These are phyloP conservation scores for Paraurostyla sp. DNA, from an alignment of 73 alveolate genomes.

Conservation along the genomic window DNA sequence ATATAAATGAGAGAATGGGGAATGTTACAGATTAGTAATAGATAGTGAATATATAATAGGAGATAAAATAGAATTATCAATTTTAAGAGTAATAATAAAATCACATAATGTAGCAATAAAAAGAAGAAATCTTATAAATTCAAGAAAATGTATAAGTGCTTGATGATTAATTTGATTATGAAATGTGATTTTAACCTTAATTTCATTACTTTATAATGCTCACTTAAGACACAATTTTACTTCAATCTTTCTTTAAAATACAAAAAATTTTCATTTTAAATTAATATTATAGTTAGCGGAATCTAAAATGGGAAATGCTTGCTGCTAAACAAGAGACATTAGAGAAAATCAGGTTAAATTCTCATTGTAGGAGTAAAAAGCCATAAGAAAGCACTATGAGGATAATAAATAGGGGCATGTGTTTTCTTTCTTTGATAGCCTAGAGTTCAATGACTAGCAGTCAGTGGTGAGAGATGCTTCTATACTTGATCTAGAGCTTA, in stretches of 20 bases:
- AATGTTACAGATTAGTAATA: too few species aligned
- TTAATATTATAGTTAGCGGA: too few species aligned
- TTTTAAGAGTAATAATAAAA: neutral
- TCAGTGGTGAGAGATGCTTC: neutral
- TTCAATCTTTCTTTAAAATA: too few species aligned
- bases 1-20: neutral
- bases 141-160: neutral
- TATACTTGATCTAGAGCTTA: neutral
- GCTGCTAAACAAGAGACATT: constrained; percentile 11
- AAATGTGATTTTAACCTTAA: too few species aligned
- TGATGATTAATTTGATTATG: neutral
- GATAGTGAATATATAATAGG: too few species aligned
- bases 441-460: neutral
- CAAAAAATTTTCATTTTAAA: too few species aligned
- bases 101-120: neutral
- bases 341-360: neutral
- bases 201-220: too few species aligned
- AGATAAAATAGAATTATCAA: too few species aligned
- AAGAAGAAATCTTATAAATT: neutral
- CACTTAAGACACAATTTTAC: too few species aligned
- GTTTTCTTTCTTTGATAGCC: neutral
- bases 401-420: constrained; percentile 24
- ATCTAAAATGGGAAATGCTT: constrained; percentile 40
- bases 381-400: neutral
- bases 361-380: neutral